Evolutionary conservation across 192 early-diverging fungal genomes (phyloP).

Genomic region (Coemansia sp.): DNA sequence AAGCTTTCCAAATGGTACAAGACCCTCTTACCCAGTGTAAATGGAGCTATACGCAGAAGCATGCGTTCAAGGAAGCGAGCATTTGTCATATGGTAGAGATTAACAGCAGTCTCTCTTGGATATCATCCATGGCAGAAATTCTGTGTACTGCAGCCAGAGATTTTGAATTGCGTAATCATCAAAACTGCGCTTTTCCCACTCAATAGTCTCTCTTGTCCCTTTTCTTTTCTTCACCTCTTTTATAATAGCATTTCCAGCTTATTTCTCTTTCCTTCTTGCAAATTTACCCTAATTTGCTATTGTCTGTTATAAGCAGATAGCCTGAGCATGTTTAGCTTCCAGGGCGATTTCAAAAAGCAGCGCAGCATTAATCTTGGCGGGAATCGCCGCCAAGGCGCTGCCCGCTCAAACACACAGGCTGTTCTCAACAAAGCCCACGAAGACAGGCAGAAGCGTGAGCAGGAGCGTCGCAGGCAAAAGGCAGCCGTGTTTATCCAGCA

Average conservation of each 20-base stretch:
- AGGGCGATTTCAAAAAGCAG: slow-evolving; percentile 75
- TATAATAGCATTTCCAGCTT: background rate
- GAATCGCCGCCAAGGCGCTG: slow-evolving; percentile 64
- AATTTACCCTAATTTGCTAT: background rate
- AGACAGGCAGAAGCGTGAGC: slow-evolving; percentile 70
- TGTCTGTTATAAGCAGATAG: background rate
- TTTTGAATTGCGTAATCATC: slow-evolving; percentile 60
- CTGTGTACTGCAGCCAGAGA: slow-evolving; percentile 47
- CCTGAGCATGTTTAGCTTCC: slow-evolving; percentile 64
- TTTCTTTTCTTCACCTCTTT: background rate
- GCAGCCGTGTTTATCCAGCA: slow-evolving; percentile 70
- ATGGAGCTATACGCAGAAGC: no score
- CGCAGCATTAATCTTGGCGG: slow-evolving; percentile 85
- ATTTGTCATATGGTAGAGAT: no score
- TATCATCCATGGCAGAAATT: background rate
- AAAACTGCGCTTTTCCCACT: background rate
- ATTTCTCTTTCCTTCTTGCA: background rate
- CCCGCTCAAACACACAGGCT: slow-evolving; percentile 38
- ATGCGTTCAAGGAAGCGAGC: no score
- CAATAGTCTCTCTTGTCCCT: background rate
- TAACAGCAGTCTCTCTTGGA: background rate
- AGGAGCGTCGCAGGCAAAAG: slow-evolving; percentile 59
- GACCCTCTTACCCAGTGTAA: no score
- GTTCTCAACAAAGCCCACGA: slow-evolving; percentile 70
- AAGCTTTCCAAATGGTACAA: slow-evolving; percentile 91